Base-by-base conservation (phyloP, 1,284 basidiomycete genomes). In the Xanthoconium separans region DNA sequence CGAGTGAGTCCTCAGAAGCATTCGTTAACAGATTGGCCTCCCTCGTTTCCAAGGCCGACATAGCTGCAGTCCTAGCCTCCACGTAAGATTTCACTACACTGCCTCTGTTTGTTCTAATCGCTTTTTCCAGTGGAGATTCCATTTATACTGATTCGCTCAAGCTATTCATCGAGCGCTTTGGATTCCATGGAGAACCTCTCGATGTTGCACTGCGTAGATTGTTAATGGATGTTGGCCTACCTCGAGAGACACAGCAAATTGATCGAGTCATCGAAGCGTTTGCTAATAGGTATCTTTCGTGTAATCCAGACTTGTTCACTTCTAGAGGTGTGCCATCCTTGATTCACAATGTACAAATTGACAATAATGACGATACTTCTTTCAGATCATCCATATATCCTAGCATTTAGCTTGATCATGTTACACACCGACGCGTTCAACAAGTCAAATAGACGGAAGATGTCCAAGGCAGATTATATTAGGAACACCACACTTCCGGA, bases 341-440 rank as follows among this genome's bases (percentile, higher is more conserved):
- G 2, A 24, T 39, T 47, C 39, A 34, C 13, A 41, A 29, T 37
- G 12, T 33, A 12, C 44, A 24, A 44, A 47, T 51, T 20, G 31
- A 44, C 43, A 40, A 27, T 27, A 27, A 50, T 45, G 30, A 42
- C 47, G 42, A 50, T 45, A 10, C 33, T 31, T 37, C 44, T 16
- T 45, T 30, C 58, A 93, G 95, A 98, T 66, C 93, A 97, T 65
- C 90, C 95, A 6, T 99, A 99, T 74, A 91, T 99, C 44, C 77
- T 99, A 41, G 93, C 96, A 13, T 99, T 99, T 74, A 98, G 96
- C 62, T 78, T 99, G 65, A 97, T 99, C 70, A 98, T 99, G 95
- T 79, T 99, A 44, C 95, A 98, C 69, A 99, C 97, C 12, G 96
- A 99, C 68, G 91, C 90, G 2, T 99, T 98, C 79, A 99, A 99